phyloP scores from a whole-genome alignment of 768 basidiomycete genomes.

The Boletus rubroflammeus region DNA sequence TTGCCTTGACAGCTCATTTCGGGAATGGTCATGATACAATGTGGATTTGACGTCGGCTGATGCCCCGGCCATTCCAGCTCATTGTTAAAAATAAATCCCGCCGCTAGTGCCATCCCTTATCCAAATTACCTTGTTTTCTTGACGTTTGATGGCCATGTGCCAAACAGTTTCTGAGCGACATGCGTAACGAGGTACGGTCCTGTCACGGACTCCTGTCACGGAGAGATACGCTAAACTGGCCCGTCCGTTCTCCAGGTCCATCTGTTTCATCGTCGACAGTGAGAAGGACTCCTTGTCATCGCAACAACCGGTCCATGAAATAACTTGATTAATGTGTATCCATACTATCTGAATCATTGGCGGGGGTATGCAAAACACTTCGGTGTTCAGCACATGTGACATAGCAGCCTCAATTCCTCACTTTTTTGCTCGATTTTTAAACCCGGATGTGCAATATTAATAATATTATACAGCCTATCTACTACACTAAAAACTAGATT shows the following conservation, averaged over 20 bases:
- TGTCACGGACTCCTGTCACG: too few relatives aligned
- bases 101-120: conserved; percentile 5
- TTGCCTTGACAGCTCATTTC: conserved; percentile 25
- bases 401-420: too few relatives aligned
- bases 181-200: conserved; percentile 21
- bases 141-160: conserved; percentile 29
- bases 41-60: conserved; percentile 25
- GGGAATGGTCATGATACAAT: conserved; percentile 13
- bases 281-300: conserved; percentile 9
- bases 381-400: too few relatives aligned
- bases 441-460: too few relatives aligned
- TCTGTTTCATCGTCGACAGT: conserved; percentile 27
- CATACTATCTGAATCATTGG: too few relatives aligned
- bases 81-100: conserved; percentile 23
- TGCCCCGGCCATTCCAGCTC: conserved; percentile 16
- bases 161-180: conserved; percentile 12
- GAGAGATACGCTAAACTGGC: conserved; percentile 15
- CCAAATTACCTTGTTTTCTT: conserved; percentile 12
- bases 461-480: too few relatives aligned
- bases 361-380: too few relatives aligned
- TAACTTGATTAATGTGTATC: not conserved
- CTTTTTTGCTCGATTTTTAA: too few relatives aligned
- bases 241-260: conserved; percentile 4
- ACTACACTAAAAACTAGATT: too few relatives aligned
- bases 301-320: conserved; percentile 9